These are phyloP conservation scores for Bonia amplexicaulis DNA, from an alignment of 176 grass and related monocot species.

Conservation along the genomic window DNA sequence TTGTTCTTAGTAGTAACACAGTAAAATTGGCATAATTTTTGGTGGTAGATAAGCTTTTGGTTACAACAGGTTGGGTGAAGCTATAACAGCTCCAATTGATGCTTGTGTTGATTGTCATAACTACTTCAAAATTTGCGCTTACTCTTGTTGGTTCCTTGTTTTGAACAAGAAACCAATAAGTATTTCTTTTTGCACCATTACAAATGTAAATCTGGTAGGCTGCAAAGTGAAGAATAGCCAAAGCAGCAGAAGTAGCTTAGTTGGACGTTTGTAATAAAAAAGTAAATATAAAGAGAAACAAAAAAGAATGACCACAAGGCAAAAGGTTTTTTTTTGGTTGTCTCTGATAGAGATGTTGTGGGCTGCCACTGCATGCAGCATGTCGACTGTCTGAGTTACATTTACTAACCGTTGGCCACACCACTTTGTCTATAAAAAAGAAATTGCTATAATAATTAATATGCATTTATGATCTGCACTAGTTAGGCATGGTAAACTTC, in stretches of 20 bases:
- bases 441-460: neutral
- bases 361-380: slow-evolving; percentile 20
- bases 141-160: neutral
- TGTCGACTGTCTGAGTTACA: neutral
- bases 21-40: neutral
- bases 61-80: neutral
- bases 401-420: neutral
- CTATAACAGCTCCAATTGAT: neutral
- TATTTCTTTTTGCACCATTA: neutral
- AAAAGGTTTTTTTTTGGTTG: neutral
- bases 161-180: neutral
- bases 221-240: neutral
- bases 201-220: neutral
- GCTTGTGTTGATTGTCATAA: neutral
- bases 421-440: neutral
- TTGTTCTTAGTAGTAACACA: neutral
- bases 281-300: neutral
- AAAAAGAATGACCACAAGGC: neutral
- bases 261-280: neutral
- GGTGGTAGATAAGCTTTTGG: neutral
- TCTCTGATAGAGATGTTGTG: slow-evolving; percentile 8
- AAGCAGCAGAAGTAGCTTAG: neutral
- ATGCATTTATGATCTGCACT: neutral
- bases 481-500: neutral
- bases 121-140: neutral